Percentiles rank a stretch among this genome's conserved stretches.
Evolutionary conservation across 2,329 filamentous ascomycete species (phyloP).

Genomic region (Zopfia rhizophila): DNA sequence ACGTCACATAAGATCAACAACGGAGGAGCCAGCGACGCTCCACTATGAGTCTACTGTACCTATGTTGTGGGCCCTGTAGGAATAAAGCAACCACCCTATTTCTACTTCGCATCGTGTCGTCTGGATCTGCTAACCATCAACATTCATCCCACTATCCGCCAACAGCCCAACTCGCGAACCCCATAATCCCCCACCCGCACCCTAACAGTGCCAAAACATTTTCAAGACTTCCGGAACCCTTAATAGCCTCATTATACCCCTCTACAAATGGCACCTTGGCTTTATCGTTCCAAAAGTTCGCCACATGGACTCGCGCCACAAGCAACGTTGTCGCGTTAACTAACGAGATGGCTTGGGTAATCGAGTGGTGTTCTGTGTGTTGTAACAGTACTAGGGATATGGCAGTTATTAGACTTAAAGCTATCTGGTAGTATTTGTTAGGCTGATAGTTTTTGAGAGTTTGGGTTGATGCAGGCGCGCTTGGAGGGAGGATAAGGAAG

Average conservation of each 20-base stretch:
- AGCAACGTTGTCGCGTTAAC: constrained; percentile 26
- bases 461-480: constrained; percentile 3
- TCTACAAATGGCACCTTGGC: constrained; percentile 47
- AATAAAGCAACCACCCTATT: no score
- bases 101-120: no score
- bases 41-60: no score
- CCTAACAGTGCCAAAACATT: constrained; percentile 1
- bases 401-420: no score
- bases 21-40: no score
- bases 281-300: constrained; percentile 45
- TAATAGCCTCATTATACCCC: constrained; percentile 50
- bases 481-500: constrained; percentile 22
- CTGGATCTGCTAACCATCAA: no score
- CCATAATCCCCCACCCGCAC: background rate
- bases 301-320: constrained; percentile 38
- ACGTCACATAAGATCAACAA: no score
- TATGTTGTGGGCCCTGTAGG: no score
- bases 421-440: no score
- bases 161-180: no score
- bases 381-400: constrained; percentile 2
- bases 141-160: no score
- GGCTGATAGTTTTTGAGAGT: no score
- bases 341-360: constrained; percentile 16
- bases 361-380: background rate
- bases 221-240: constrained; percentile 31